Evolutionary conservation across 176 grass and related monocot genomes (phyloP).

Genomic region (Triticum timopheevii): DNA sequence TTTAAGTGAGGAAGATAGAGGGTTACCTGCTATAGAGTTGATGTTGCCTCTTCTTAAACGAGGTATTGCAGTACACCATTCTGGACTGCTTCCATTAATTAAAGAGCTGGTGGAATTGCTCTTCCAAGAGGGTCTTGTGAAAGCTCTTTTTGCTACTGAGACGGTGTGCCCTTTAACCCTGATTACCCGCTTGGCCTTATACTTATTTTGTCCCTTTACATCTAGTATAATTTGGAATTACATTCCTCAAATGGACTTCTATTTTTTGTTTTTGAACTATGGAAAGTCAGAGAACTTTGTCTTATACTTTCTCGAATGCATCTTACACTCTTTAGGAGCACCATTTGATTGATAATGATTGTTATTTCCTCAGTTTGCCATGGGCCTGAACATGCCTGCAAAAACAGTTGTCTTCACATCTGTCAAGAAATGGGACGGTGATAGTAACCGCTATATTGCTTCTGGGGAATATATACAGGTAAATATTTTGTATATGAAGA

Average conservation of each 20-base stretch:
- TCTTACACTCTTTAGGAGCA: not conserved
- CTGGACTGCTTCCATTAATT: conserved; percentile 96
- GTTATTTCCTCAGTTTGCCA: conserved; percentile 66
- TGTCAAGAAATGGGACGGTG: conserved; percentile 99
- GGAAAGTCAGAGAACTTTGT: not conserved
- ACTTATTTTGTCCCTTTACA: conserved; percentile 27
- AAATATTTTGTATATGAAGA: conserved; percentile 27
- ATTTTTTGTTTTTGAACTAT: conserved; percentile 18
- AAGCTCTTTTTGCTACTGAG: conserved; percentile 99
- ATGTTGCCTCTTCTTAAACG: conserved; percentile 94
- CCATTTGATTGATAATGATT: conserved; percentile 36
- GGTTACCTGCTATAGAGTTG: conserved; percentile 97
- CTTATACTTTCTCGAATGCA: not conserved
- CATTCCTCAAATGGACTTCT: not conserved
- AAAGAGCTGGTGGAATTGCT: conserved; percentile 98
- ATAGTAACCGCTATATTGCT: conserved; percentile 89
- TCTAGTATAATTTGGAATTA: conserved; percentile 14
- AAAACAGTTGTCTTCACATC: conserved; percentile 99
- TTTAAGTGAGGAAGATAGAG: conserved; percentile 85
- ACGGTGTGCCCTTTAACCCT: conserved; percentile 61
- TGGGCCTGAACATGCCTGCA: conserved; percentile 99
- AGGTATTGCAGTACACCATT: conserved; percentile 97
- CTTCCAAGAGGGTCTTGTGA: conserved; percentile 98
- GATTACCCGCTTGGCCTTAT: not conserved
- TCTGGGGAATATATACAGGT: conserved; percentile 98